Percentiles rank a stretch among this genome's conserved stretches.
Conservation (phyloP, 2,329 filamentous ascomycete species). For the Amylocarpus encephaloides region DNA sequence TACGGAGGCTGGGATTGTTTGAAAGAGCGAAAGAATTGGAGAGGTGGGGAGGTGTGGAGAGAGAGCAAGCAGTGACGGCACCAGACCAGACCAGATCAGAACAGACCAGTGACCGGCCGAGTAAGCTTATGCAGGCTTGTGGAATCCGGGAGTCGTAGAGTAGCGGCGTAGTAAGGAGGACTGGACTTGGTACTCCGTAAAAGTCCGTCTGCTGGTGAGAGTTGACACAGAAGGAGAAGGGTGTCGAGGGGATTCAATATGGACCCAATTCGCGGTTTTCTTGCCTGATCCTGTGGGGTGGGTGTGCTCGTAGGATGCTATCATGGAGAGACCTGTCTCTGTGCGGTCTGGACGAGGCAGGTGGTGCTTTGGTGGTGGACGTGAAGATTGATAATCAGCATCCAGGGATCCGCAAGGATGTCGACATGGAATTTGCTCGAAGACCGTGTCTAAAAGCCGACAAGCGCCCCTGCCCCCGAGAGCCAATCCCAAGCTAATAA, state of each 20-base stretch:
- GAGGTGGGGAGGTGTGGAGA: background rate
- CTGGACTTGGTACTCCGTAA: too few species aligned
- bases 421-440: background rate
- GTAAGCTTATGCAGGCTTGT: slow-evolving; percentile 5
- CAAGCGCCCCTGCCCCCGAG: background rate
- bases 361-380: background rate
- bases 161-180: too few species aligned
- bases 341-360: background rate
- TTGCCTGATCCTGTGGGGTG: background rate
- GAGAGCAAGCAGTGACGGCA: background rate
- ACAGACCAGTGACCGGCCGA: background rate
- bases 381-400: slow-evolving; percentile 1
- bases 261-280: too few species aligned
- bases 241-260: background rate
- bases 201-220: background rate
- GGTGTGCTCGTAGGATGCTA: background rate
- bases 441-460: background rate
- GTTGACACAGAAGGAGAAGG: background rate
- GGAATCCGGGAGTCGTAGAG: background rate
- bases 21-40: background rate
- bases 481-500: background rate
- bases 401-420: background rate
- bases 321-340: background rate
- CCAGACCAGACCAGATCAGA: too few species aligned
- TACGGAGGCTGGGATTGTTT: background rate